phyloP scores from a whole-genome alignment of 1,284 basidiomycete genomes.

The Wolfiporia cocos region DNA sequence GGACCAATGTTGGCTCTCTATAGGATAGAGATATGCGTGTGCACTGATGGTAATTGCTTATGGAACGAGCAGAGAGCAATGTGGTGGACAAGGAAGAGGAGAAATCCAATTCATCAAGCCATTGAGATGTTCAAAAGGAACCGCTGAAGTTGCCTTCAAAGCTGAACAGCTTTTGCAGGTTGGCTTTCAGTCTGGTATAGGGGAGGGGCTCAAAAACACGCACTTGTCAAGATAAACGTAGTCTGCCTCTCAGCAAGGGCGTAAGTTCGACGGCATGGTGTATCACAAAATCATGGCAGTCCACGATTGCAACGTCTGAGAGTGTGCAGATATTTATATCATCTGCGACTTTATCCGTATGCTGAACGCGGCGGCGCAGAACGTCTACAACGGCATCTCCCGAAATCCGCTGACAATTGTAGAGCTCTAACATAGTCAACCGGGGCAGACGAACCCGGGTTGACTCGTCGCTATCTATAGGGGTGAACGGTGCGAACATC shows the following conservation, averaged over 20 bases:
- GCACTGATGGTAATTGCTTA: too few relatives aligned
- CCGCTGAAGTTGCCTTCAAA: too few relatives aligned
- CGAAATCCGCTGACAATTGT: slow-evolving; percentile 55
- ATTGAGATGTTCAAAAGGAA: too few relatives aligned
- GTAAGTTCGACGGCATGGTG: slow-evolving; percentile 35
- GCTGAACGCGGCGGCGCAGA: slow-evolving; percentile 40
- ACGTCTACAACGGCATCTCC: slow-evolving; percentile 51
- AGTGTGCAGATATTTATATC: slow-evolving; percentile 27
- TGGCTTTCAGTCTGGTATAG: too few relatives aligned
- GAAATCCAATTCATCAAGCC: too few relatives aligned
- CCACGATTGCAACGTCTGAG: slow-evolving; percentile 37
- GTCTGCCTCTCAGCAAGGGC: slow-evolving; percentile 29
- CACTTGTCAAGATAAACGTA: slow-evolving; percentile 15
- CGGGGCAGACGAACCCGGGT: slow-evolving; percentile 42
- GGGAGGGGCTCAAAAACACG: too few relatives aligned
- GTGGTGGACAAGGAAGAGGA: too few relatives aligned
- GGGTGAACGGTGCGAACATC: slow-evolving; percentile 49
- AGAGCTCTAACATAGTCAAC: slow-evolving; percentile 44
- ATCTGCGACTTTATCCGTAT: slow-evolving; percentile 34
- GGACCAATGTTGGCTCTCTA: too few relatives aligned
- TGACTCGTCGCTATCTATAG: slow-evolving; percentile 6
- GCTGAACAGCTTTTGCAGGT: too few relatives aligned
- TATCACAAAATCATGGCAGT: slow-evolving; percentile 39
- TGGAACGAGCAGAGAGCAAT: too few relatives aligned
- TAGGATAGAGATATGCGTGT: too few relatives aligned